Evolutionary conservation across 1,284 basidiomycete genomes (phyloP).

Genomic region (Ustilago tritici): DNA sequence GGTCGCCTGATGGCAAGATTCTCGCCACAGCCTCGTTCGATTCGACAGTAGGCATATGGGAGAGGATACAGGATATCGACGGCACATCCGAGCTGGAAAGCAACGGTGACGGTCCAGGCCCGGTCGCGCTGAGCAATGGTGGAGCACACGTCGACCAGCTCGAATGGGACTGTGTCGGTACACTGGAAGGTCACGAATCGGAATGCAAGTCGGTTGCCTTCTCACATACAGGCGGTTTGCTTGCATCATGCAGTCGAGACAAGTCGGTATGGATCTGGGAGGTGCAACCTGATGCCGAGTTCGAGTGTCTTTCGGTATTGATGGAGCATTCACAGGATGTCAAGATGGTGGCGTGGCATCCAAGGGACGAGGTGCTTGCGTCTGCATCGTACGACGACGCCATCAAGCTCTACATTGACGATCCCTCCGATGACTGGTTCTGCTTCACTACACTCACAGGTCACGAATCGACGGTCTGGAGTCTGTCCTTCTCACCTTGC

Average conservation of each 20-base stretch:
- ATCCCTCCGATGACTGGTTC: constrained; percentile 95
- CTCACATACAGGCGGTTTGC: constrained; percentile 79
- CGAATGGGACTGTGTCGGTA: constrained; percentile 83
- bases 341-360: constrained; percentile 95
- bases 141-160: constrained; percentile 45
- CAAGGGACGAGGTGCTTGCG: constrained; percentile 92
- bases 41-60: constrained; percentile 91
- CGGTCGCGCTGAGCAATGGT: constrained; percentile 70
- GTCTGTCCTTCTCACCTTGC: constrained; percentile 80
- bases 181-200: constrained; percentile 94
- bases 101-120: constrained; percentile 8
- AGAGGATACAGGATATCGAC: constrained; percentile 71
- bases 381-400: constrained; percentile 97
- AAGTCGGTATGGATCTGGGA: constrained; percentile 99
- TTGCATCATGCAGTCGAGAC: constrained; percentile 93
- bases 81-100: constrained; percentile 21
- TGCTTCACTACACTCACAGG: constrained; percentile 84
- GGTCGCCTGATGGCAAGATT: constrained; percentile 87
- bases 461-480: constrained; percentile 88
- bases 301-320: constrained; percentile 92
- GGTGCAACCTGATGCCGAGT: constrained; percentile 79
- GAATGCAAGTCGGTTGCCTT: constrained; percentile 97
- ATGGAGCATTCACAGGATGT: constrained; percentile 99
- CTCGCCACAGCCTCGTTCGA: constrained; percentile 98
- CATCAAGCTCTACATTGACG: constrained; percentile 92